Evolutionary conservation across 2,329 filamentous ascomycete species (phyloP), one percentile per base, ranked within the genome.

Genomic region (Volutella citrinella): DNA sequence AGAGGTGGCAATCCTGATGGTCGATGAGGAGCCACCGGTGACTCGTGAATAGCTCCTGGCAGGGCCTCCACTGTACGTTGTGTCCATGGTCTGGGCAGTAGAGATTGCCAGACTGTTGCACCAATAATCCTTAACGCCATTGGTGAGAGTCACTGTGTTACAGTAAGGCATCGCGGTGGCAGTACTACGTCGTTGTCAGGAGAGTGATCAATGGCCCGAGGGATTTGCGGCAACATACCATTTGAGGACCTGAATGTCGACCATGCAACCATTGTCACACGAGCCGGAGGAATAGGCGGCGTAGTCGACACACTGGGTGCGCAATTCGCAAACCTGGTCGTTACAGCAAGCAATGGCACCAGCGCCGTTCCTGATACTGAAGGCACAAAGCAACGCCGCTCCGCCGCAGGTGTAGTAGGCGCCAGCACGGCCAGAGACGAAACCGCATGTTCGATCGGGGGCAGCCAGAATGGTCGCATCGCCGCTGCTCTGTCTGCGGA

Each of bases 361-460:
- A 4, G 49, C 34, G 7, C 34, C 35, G 10, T 38, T 41, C 5
- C 60, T 43, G 2, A 62, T 61, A 29, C 67, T 52, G 32, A 74
- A 59, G 21, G 65, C 63, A 32, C 70, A 74, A 13, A 51, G 60
- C 20, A n/a, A n/a, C n/a, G 46, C 49, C 16, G 40, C 43, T 13
- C 30, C 42, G 11, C 47, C 48, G 41, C 70, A 74, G 10, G 56
- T 64, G 43, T 63, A 70, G 5, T 57, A 57, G 3, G 59, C 62
- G 14, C 56, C 67, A 10, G 57, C 34, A 18, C 54, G 57, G 19
- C 64, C 71, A 19, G 58, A 60, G 23, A 75, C 52, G 47, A 61
- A 76, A 42, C 72, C 72, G 38, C 72, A 76, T 0, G 67, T 72
- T 40, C 70, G 70, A 46, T 74, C 69, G 2, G 68, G 65, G 10